These are phyloP conservation scores for Prunus armeniaca DNA, from an alignment of 306 rosid species.

Conservation along the genomic window DNA sequence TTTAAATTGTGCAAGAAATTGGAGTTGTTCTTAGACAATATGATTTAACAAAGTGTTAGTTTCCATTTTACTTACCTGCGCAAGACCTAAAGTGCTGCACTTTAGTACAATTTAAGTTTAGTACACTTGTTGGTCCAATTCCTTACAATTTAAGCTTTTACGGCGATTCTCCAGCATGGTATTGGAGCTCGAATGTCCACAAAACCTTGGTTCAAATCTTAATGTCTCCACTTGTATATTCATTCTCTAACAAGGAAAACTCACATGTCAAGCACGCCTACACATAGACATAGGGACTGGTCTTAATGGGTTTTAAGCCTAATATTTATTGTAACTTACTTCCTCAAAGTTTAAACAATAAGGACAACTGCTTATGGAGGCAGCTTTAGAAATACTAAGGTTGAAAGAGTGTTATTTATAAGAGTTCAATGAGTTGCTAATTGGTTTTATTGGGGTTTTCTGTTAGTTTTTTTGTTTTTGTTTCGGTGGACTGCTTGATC, in stretches of 20 bases:
- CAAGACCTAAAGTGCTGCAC: background rate
- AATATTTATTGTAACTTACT: background rate
- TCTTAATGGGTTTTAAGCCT: background rate
- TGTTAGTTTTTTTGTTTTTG: background rate
- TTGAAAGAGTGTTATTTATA: background rate
- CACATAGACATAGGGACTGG: background rate
- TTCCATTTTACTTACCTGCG: background rate
- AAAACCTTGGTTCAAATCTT: background rate
- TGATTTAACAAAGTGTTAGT: background rate
- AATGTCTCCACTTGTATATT: background rate
- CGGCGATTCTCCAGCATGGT: background rate
- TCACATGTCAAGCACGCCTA: background rate
- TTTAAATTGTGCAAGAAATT: background rate
- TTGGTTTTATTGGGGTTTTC: background rate
- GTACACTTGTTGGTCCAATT: background rate
- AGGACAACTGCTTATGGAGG: background rate
- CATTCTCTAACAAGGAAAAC: background rate
- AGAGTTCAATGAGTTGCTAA: background rate
- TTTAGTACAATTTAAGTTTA: background rate
- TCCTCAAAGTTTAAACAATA: background rate
- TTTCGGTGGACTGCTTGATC: background rate
- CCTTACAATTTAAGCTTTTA: background rate
- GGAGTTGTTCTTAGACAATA: background rate
- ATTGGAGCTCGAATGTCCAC: background rate
- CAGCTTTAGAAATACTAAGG: background rate